A percentile compares a stretch with the other conserved stretches of the same genome.
These are phyloP conservation scores for Fusarium pininemorale DNA, from an alignment of 2,329 filamentous ascomycete species.

Conservation along the genomic window DNA sequence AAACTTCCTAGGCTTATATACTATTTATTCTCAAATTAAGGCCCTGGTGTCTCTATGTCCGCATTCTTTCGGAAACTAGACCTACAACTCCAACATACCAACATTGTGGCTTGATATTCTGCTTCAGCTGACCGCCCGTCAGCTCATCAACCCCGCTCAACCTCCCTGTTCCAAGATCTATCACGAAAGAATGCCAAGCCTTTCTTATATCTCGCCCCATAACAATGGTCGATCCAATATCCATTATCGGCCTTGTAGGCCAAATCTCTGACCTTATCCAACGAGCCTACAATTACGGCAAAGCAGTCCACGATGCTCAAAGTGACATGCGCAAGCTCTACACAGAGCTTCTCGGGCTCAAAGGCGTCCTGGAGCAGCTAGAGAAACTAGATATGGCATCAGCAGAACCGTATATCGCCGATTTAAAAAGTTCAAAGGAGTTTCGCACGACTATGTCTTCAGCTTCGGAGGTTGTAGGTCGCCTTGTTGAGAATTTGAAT, in stretches of 20 bases:
- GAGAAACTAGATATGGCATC: rapidly evolving
- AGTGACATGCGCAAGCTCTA: background rate
- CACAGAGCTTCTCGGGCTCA: background rate
- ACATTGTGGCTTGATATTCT: background rate
- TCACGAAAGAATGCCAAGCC: too few species aligned
- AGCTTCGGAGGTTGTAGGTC: background rate
- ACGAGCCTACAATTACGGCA: background rate
- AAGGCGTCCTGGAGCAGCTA: rapidly evolving
- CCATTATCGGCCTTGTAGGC: background rate
- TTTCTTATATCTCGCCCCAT: rapidly evolving
- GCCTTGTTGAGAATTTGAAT: background rate
- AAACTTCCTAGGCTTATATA: too few species aligned
- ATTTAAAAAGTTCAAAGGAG: rapidly evolving
- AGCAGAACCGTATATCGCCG: background rate
- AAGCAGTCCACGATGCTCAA: background rate
- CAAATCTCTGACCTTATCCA: background rate
- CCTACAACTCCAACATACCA: background rate
- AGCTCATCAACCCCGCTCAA: background rate
- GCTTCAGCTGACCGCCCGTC: background rate
- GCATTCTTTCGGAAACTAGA: background rate
- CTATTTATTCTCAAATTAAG: too few species aligned
- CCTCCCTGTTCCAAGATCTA: rapidly evolving
- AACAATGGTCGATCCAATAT: background rate
- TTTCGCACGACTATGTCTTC: background rate
- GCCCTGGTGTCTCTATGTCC: background rate